Conservation (phyloP, 2,329 filamentous ascomycete genomes). For the Lachnellula willkommii region DNA sequence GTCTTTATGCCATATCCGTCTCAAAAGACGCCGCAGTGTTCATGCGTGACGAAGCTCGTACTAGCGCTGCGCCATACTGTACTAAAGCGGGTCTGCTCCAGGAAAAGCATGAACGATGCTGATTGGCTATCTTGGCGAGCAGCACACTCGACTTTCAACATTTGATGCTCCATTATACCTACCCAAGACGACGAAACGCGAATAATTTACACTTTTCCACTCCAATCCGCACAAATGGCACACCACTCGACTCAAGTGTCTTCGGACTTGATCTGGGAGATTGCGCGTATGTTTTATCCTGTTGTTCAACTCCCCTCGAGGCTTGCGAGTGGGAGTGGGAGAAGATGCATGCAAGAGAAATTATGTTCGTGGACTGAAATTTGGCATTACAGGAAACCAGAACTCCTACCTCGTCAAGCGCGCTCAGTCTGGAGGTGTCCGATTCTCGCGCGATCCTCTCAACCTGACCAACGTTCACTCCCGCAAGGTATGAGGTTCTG, state of each 20-base stretch:
- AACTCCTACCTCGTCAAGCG: slow-evolving; percentile 93
- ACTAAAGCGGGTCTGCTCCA: background rate
- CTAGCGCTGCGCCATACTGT: background rate
- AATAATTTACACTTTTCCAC: slow-evolving; percentile 10
- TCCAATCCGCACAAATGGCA: slow-evolving; percentile 29
- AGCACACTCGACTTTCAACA: slow-evolving; percentile 8
- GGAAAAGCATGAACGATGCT: background rate
- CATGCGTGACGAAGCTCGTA: background rate
- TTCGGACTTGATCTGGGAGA: slow-evolving; percentile 88
- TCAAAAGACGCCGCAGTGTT: too few relatives aligned
- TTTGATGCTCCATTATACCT: slow-evolving; percentile 4
- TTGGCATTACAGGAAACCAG: slow-evolving; percentile 60
- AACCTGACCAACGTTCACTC: slow-evolving; percentile 90
- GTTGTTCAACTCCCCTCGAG: slow-evolving; percentile 7
- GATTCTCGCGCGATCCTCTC: slow-evolving; percentile 90
- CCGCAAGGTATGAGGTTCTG: slow-evolving; percentile 64
- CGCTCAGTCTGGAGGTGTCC: slow-evolving; percentile 68
- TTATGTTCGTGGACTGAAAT: slow-evolving; percentile 11
- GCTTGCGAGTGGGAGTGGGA: background rate
- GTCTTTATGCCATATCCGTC: too few relatives aligned
- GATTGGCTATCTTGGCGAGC: slow-evolving; percentile 11
- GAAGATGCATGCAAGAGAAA: background rate
- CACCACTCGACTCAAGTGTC: slow-evolving; percentile 71
- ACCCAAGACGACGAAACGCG: slow-evolving; percentile 8
- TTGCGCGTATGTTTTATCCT: slow-evolving; percentile 69